A percentile compares a stretch with the other conserved stretches of the same genome.
Conservation (phyloP, 441 rosid genomes). For the California macrophylla region DNA sequence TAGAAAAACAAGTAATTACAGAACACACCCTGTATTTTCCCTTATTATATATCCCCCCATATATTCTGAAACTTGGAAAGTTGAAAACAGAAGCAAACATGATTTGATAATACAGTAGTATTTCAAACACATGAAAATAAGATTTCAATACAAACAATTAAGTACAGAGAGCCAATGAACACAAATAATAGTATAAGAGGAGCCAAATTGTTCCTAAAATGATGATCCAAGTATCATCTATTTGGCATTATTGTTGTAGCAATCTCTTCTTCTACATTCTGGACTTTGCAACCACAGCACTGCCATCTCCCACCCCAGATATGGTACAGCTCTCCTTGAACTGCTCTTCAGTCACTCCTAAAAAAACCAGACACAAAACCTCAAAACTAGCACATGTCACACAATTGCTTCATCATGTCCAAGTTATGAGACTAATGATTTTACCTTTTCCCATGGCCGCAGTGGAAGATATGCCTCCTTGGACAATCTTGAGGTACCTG, state of each 20-base stretch:
- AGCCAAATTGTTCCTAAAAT: no score
- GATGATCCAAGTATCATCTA: no score
- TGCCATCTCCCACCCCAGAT: constrained; percentile 47
- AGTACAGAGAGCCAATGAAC: no score
- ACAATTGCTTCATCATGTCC: background rate
- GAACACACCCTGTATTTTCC: background rate
- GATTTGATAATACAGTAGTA: no score
- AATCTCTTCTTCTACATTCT: constrained; percentile 42
- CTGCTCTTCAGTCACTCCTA: constrained; percentile 91
- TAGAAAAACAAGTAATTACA: background rate
- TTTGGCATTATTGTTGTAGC: no score
- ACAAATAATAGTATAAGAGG: no score
- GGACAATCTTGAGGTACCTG: constrained; percentile 76
- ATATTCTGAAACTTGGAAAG: no score
- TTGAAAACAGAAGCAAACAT: no score
- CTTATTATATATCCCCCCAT: no score
- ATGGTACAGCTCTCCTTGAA: constrained; percentile 85
- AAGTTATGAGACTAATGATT: background rate
- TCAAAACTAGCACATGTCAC: no score
- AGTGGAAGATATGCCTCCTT: constrained; percentile 89
- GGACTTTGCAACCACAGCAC: constrained; percentile 60
- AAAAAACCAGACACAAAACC: background rate
- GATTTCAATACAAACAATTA: no score
- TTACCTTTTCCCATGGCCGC: constrained; percentile 96
- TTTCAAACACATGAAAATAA: no score